Base-by-base conservation (phyloP, 208 protist species). In the Leishmania martiniquensis region DNA sequence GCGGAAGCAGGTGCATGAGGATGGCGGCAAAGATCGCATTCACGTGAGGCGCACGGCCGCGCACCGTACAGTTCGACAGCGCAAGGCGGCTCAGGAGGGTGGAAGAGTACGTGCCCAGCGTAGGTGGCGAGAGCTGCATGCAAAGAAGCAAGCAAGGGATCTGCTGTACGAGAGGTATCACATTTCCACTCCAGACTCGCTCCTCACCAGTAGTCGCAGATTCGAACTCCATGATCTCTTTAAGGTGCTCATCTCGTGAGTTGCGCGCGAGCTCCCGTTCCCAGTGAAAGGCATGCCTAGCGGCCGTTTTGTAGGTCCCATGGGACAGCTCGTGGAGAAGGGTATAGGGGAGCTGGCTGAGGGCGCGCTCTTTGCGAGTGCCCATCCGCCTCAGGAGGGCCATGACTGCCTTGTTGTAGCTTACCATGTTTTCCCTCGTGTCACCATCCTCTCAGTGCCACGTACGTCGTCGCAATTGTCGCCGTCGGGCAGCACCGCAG, bases 381-480 rank as follows among this genome's bases (percentile, higher is more conserved):
- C 71, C 71, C 15, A 75, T 47, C 37, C 55, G 49, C 34, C 51
- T 75, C n/a, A 75, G n/a, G 32, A 75, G 71, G 32, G 55, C 29
- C 34, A 66, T 47, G 29, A 65, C 55, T 39, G 51, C 71, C 4
- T 51, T 44, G 34, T 55, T 62, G 29, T 75, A 75, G 34, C 22
- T 9, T 20, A 75, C 34, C 71, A 75, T 75, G 32, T 22, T 65
- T 63, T 22, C 22, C 17, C 29, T 22, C 12, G 20, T n/a, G n/a
- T n/a, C 68, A 68, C 68, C 32, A 13, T 55, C 66, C 32, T 34
- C 15, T 29, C 22, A 51, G 65, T 29, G 42, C 17, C 25, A 22
- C 42, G 25, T 22, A 69, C 65, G 42, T 15, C 25, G 42, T 49
- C 22, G 34, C 20, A 51, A 51, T 29, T 7, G 29, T 3, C 4